Base-by-base conservation (phyloP, 208 protist species). In the Crithidia sp. region DNA sequence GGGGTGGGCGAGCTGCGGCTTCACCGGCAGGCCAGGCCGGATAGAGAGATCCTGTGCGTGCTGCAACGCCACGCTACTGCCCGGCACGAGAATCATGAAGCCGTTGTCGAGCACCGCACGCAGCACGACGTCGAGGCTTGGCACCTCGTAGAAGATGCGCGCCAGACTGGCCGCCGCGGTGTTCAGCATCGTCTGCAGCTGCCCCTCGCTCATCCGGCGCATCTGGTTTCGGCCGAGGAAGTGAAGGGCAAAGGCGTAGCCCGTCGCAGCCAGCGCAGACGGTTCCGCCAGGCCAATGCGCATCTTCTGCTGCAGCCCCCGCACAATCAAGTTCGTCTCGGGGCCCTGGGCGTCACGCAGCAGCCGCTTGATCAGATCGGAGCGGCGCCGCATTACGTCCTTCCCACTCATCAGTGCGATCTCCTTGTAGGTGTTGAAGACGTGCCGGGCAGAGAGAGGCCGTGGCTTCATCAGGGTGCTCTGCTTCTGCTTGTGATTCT, bases 1-100 rank as follows among this genome's bases (percentile, higher is more conserved):
- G 7, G 99, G 98, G 62, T 99, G 96, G 2, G 99, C 99, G 14
- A 99, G 89, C 98, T 99, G 99, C 45, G 99, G 98, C 62, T 98
- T 97, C n/a, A 99, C 94, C 1, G 99, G 98, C 41, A 99, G 81
- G 58, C 98, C 89, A 2, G 93, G 93, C 3, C 88, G 85, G 75
- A 98, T 93, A 28, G 84, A 92, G 10, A 98, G 69, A 10, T 87
- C 82, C 17, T 53, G 70, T 7, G 71, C 74, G 64, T 92, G 80
- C 56, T 47, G 59, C 50, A 19, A 58, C 40, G 82, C 77, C 9
- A 87, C 79, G 12, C 69, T 55, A 62, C 81, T 87, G 17, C 81
- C 84, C 2, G 90, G 85, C 45, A 92, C 69, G 45, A 98, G 82
- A 14, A 94, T 67, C 76, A 85, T 80, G 74, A 94, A 90, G 10